A percentile compares a stretch with the other conserved stretches of the same genome.
phyloP scores from a whole-genome alignment of 2,329 filamentous ascomycete species.

The Apiospora koreana region DNA sequence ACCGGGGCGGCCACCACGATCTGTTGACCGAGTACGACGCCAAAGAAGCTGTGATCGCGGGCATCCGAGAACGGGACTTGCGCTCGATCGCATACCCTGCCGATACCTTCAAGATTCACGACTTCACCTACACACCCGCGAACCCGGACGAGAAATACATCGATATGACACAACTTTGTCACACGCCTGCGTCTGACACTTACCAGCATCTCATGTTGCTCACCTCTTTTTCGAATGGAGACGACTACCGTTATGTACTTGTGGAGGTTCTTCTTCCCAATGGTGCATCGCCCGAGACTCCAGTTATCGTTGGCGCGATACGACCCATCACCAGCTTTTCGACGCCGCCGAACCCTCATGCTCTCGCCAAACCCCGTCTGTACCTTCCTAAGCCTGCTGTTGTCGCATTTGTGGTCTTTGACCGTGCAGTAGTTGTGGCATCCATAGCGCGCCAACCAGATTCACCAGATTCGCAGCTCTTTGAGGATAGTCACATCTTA shows the following conservation, averaged over 20 bases:
- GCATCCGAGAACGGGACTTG: slow-evolving; percentile 58
- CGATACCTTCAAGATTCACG: slow-evolving; percentile 71
- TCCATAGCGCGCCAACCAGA: slow-evolving; percentile 70
- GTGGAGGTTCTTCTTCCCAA: slow-evolving; percentile 68
- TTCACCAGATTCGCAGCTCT: slow-evolving; percentile 75
- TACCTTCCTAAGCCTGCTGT: slow-evolving; percentile 78
- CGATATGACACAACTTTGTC: slow-evolving; percentile 51
- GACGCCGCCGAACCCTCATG: slow-evolving; percentile 47
- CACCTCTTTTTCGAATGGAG: slow-evolving; percentile 54
- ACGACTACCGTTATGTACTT: slow-evolving; percentile 67
- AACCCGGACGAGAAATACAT: slow-evolving; percentile 51
- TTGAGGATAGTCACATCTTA: slow-evolving; percentile 63
- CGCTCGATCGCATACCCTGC: slow-evolving; percentile 49
- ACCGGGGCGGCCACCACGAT: slow-evolving; percentile 82
- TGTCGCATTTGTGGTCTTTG: slow-evolving; percentile 81
- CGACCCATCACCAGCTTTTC: slow-evolving; percentile 68
- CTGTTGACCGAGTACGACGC: slow-evolving; percentile 72
- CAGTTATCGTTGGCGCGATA: slow-evolving; percentile 62
- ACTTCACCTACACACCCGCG: slow-evolving; percentile 71
- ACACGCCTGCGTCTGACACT: slow-evolving; percentile 51
- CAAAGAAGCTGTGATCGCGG: slow-evolving; percentile 62
- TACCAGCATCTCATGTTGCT: slow-evolving; percentile 64
- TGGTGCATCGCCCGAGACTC: slow-evolving; percentile 34
- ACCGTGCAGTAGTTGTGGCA: slow-evolving; percentile 73
- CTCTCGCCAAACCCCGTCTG: slow-evolving; percentile 59